These are phyloP conservation scores for Phytophthora boehmeriae DNA, from an alignment of 352 stramenopile genomes.

Conservation along the genomic window DNA sequence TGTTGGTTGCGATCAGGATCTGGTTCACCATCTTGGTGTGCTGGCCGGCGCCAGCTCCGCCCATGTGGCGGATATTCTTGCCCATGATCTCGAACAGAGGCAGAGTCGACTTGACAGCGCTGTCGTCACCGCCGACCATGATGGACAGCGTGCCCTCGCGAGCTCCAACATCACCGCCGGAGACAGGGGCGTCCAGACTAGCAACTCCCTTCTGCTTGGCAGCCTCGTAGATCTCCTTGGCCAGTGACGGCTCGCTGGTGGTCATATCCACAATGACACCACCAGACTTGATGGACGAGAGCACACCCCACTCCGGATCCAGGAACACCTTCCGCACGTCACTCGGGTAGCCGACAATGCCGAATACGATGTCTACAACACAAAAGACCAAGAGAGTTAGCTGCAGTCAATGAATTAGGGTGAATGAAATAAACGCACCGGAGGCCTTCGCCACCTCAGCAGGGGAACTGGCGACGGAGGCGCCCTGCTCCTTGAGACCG, in stretches of 20 bases:
- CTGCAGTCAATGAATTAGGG: not conserved
- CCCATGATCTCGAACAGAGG: constrained; percentile 90
- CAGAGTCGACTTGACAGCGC: constrained; percentile 71
- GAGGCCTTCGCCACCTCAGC: constrained; percentile 80
- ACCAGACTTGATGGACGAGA: constrained; percentile 71
- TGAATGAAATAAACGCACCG: constrained; percentile 32
- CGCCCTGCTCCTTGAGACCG: constrained; percentile 73
- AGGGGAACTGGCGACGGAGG: constrained; percentile 68
- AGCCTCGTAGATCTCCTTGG: constrained; percentile 86
- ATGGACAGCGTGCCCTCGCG: constrained; percentile 87
- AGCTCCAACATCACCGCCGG: constrained; percentile 88
- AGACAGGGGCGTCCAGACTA: constrained; percentile 82
- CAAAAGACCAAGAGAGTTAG: not conserved
- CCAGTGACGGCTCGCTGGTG: constrained; percentile 87
- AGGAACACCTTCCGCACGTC: constrained; percentile 86
- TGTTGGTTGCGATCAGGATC: constrained; percentile 89
- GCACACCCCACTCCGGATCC: constrained; percentile 63
- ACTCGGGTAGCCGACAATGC: constrained; percentile 89
- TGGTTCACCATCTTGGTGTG: constrained; percentile 95
- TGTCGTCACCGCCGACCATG: constrained; percentile 89
- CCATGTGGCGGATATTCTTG: constrained; percentile 92
- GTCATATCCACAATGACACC: constrained; percentile 93
- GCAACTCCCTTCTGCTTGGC: constrained; percentile 76
- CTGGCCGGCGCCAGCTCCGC: constrained; percentile 77
- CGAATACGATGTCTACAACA: constrained; percentile 85